Base-by-base conservation (phyloP, 2,329 filamentous ascomycete species). In the Exophiala sp. region DNA sequence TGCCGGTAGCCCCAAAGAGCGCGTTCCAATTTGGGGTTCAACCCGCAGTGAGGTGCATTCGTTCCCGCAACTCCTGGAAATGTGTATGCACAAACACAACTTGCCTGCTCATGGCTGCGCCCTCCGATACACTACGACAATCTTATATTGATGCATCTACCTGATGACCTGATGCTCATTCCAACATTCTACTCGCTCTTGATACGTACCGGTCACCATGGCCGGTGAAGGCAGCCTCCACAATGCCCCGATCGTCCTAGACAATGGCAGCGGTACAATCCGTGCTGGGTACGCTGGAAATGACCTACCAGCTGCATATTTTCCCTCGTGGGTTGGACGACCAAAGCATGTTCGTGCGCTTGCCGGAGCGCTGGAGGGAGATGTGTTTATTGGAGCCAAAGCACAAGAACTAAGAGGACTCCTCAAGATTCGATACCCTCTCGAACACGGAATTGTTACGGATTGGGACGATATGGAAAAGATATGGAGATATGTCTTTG, bases 401-500 rank as follows among this genome's bases (percentile, higher is more conserved):
- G 91, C 92, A 55, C 88, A 91, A 65, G 91, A 97, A 68, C 80
- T 96, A 66, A 85, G 92, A 67, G 94, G 94, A 2, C 77, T 99
- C 58, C 80, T 99, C 65, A 99, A 97, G 81, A 96, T 99, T 65
- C 82, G 85, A 62, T 97, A 97, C 70, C 94, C 94, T 41, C 77
- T 99, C 51, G 94, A 97, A 75, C 94, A 99, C 71, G 94, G 94
- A 65, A 95, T 99, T 66, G 94, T 99, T 60, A 99, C 94, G 64
- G 91, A 99, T 73, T 99, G 94, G 94, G 94, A 97, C 69, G 94
- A 99, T 69, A 99, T 99, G 94, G 94, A 99, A 78, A 86, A 90
- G 76, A 99, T 99, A 74, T 99, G 94, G 94, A 89, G 95, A 66
- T 94, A 95, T 68, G 91, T 99, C 49, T 99, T 97, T 71, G 89